Evolutionary conservation across 768 basidiomycete species (phyloP), one percentile per base, ranked within the genome.

Genomic region (Vararia minispora): DNA sequence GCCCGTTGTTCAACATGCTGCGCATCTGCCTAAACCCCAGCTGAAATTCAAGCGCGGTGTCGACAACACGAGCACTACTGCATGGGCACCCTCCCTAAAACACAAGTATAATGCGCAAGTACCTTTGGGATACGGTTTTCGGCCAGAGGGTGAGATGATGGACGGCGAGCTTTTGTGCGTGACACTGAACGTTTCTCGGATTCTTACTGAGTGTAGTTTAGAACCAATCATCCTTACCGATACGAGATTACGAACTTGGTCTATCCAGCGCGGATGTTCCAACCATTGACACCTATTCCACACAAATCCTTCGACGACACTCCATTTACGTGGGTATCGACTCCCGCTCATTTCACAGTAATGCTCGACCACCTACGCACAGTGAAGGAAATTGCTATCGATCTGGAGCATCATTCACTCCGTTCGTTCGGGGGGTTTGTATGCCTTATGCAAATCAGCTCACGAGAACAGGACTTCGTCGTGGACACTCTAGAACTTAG

Each of bases 331-430:
- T 91, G 77, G 68, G 69, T 97, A 3, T 69, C 74, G 5, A 79
- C 76, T 9, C 51, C 64, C 0, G 59, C 64, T 13, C 62, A 64
- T 5, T 66, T 95, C 29, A 57, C 69, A 10, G 54, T 51, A 23
- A 78, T 95, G 73, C 63, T 92, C 4, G 68, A 67, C 10, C 68
- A 72, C 40, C 68, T 98, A n/a, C 70, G 71, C 20, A 53, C 56
- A 5, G 70, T 67, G n/a, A 60, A 59, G 18, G 91, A 94, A 57
- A 76, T 98, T 37, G 94, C 95, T 0, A 70, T 99, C 18, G 95
- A 99, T 59, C 63, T 99, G 21, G 94, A 99, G 60, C 85, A 97
- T 54, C 91, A 98, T 65, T 81, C 74, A 44, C 86, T 83, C 50
- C 71, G 91, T 26, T 77, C 81, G 4, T 97, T 83, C 55, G 57